Percentiles rank a stretch among this genome's conserved stretches.
These are phyloP conservation scores for Sicyos edulis DNA, from an alignment of 306 rosid species.

Conservation along the genomic window DNA sequence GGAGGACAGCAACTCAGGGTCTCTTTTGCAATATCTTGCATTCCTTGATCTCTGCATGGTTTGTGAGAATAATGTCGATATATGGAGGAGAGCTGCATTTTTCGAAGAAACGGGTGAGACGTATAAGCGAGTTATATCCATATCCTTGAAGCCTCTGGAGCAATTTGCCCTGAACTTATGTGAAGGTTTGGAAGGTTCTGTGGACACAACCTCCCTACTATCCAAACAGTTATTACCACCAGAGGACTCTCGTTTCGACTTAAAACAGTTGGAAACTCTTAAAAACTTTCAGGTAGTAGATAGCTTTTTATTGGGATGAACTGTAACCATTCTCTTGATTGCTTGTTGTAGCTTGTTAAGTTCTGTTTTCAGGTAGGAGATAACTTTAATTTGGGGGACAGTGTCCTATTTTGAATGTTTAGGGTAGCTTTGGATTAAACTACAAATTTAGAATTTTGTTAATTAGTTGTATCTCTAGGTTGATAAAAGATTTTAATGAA, in stretches of 20 bases:
- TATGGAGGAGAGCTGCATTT: conserved; percentile 95
- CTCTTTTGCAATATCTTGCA: conserved; percentile 87
- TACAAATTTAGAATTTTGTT: no score
- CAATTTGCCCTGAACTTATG: conserved; percentile 56
- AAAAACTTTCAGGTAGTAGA: conserved; percentile 61
- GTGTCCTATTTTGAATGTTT: neutral
- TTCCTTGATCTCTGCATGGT: conserved; percentile 95
- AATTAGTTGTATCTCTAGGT: no score
- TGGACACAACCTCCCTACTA: conserved; percentile 45
- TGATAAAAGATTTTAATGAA: no score
- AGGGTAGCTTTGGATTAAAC: neutral
- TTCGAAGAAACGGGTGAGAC: conserved; percentile 93
- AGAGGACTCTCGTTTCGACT: conserved; percentile 43
- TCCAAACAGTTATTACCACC: conserved; percentile 68
- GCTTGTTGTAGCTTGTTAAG: neutral
- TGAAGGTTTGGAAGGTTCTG: conserved; percentile 52
- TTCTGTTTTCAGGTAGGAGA: neutral
- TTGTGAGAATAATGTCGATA: conserved; percentile 84
- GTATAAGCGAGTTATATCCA: conserved; percentile 69
- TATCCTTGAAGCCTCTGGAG: conserved; percentile 79
- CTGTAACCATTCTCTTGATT: neutral
- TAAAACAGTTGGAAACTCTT: conserved; percentile 46
- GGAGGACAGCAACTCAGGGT: conserved; percentile 73
- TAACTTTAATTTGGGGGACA: neutral
- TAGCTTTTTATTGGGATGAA: neutral